Percentiles rank a stretch among this genome's conserved stretches.
phyloP scores from a whole-genome alignment of 306 rosid species.

The Glycyrrhiza uralensis region DNA sequence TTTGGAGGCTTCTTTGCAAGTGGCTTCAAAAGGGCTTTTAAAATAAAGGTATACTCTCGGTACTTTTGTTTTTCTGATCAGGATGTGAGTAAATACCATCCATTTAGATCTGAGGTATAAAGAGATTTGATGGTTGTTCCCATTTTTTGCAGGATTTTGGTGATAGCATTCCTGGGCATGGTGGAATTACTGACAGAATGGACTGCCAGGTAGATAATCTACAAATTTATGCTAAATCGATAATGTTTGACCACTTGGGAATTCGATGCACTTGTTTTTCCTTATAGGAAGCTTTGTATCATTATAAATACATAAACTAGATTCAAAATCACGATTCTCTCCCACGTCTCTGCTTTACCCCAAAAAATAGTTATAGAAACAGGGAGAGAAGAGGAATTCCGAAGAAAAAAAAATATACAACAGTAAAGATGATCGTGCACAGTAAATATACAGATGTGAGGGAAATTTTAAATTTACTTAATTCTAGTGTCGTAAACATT shows the following conservation, averaged over 20 bases:
- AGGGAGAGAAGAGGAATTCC: not conserved
- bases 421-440: not conserved
- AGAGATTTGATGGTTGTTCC: not conserved
- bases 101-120: constrained; percentile 8
- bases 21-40: constrained; percentile 98
- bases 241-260: not conserved
- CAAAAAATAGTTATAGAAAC: not conserved
- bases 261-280: not conserved
- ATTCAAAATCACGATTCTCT: constrained; percentile 3
- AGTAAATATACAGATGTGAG: not conserved
- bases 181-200: constrained; percentile 99
- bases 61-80: constrained; percentile 12
- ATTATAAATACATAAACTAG: not conserved
- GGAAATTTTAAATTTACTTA: not conserved
- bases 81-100: constrained; percentile 15
- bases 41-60: constrained; percentile 65
- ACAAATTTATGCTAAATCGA: not conserved
- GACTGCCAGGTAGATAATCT: constrained; percentile 84
- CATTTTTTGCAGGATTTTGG: constrained; percentile 82
- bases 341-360: not conserved
- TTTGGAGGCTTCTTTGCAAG: constrained; percentile 99
- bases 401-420: not conserved
- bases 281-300: not conserved
- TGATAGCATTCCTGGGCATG: constrained; percentile 98
- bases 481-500: no score